Conservation (phyloP, 345 rosid species). For the Barbarea vulgaris region DNA sequence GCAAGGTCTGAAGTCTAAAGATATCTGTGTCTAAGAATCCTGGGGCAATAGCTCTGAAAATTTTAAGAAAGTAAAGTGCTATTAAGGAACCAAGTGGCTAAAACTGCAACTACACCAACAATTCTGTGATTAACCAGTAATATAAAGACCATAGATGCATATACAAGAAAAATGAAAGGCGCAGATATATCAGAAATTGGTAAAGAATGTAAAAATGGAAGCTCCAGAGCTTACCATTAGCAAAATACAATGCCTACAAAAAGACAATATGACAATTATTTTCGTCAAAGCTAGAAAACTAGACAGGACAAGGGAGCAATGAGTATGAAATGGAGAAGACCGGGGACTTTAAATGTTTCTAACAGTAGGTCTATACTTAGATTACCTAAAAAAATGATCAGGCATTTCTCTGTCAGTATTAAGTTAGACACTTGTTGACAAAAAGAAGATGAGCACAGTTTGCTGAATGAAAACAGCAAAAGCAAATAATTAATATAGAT, state of each 20-base stretch:
- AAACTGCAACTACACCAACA: neutral
- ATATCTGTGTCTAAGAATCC: conserved; percentile 80
- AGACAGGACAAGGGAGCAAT: neutral
- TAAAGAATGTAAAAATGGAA: conserved; percentile 10
- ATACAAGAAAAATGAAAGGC: conserved; percentile 4
- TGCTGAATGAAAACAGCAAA: neutral
- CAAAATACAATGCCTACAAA: neutral
- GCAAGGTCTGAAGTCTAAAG: conserved; percentile 81
- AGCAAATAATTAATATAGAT: neutral
- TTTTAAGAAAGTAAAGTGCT: conserved; percentile 3
- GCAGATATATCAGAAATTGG: neutral
- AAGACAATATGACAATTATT: neutral
- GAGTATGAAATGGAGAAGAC: neutral
- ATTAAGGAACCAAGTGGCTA: conserved; percentile 2
- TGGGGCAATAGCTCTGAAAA: conserved; percentile 91
- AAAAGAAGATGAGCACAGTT: neutral
- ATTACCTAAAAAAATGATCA: neutral
- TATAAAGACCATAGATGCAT: neutral
- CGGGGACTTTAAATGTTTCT: neutral
- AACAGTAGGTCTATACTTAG: neutral
- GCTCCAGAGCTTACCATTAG: neutral
- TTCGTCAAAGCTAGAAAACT: neutral
- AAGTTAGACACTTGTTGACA: neutral
- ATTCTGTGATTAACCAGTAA: neutral
- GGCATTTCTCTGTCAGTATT: neutral